Percentiles rank a stretch among this genome's conserved stretches.
These are phyloP conservation scores for Colletotrichum caudatum DNA, from an alignment of 2,329 filamentous ascomycete genomes.

Conservation along the genomic window DNA sequence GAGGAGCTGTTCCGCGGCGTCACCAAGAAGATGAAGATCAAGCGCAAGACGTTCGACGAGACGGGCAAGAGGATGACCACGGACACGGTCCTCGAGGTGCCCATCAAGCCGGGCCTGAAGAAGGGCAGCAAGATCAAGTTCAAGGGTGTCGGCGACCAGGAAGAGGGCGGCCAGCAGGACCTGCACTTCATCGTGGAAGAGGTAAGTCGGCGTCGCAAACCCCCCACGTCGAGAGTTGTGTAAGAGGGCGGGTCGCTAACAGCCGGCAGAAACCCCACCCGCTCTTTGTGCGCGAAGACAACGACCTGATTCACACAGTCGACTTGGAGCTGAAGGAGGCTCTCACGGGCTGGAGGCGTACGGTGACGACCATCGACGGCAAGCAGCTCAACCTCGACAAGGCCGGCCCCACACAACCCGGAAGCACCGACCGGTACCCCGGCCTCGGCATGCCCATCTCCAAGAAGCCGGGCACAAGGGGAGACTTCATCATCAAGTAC, in stretches of 20 bases:
- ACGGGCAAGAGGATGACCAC: constrained; percentile 86
- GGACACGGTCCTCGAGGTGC: constrained; percentile 92
- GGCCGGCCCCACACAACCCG: constrained; percentile 86
- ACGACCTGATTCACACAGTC: constrained; percentile 84
- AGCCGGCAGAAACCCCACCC: constrained; percentile 82
- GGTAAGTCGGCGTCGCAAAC: constrained; percentile 66
- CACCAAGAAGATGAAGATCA: constrained; percentile 98
- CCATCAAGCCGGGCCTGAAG: constrained; percentile 95
- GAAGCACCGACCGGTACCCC: constrained; percentile 84
- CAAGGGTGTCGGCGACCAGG: constrained; percentile 95
- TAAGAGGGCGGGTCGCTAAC: constrained; percentile 54
- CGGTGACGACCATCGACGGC: constrained; percentile 93
- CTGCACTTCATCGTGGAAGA: constrained; percentile 95
- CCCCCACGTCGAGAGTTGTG: neutral
- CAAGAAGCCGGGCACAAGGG: constrained; percentile 86
- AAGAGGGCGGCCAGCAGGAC: constrained; percentile 95
- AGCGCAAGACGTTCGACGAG: constrained; percentile 92
- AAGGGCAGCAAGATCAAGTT: constrained; percentile 99
- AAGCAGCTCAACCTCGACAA: constrained; percentile 85
- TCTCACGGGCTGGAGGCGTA: constrained; percentile 91
- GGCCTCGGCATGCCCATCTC: constrained; percentile 93
- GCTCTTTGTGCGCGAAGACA: constrained; percentile 86
- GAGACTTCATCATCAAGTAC: constrained; percentile 89
- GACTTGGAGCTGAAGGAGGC: constrained; percentile 93
- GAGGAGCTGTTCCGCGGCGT: constrained; percentile 90